Base-by-base conservation (phyloP, 2,329 filamentous ascomycete species). In the Colletotrichum salicis region DNA sequence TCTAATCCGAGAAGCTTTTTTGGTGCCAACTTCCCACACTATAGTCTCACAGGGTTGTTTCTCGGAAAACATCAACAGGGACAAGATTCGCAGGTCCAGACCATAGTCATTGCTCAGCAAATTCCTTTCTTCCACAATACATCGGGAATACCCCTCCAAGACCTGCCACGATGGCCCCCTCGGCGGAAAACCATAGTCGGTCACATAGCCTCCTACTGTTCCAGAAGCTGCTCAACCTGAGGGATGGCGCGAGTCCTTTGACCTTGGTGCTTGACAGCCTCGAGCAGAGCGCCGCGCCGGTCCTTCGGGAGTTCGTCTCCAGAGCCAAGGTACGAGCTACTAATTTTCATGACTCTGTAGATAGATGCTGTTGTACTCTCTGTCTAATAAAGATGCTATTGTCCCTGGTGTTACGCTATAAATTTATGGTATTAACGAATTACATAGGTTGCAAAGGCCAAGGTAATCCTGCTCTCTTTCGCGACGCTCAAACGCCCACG, bases 151-250 rank as follows among this genome's bases (percentile, higher is more conserved):
- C 11, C 15, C 19, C 41, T 22, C 10, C 41, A 48, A 10, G 41
- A n/a, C 22, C 19, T 45, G 22, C 37, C 59, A 22, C 37, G 13
- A 92, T 92, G 90, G 83, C 89, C 33, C 85, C 89, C 5, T 82
- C 85, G 24, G 83, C 85, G n/a, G 83, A 88, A 56, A 84, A 88
- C 58, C 94, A 97, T 78, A 88, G 93, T 35, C 90, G 94, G 74
- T 95, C 94, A 24, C 95, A 97, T 82, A 95, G 95, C 79, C 84
- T 97, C 27, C 89, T 97, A 3, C 86, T 97, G 2, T 91, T 97
- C 67, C 93, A 95, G 74, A 95, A 94, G 78, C 85, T 97, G 2
- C 86, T 97, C 74, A 94, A 91, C 78, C 85, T 94, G 67, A 89
- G 94, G 73, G 93, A 96, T 80, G 91, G 90, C 68, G 91, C 93